phyloP scores from a whole-genome alignment of 768 basidiomycete genomes.

The Hydnum rufescens region DNA sequence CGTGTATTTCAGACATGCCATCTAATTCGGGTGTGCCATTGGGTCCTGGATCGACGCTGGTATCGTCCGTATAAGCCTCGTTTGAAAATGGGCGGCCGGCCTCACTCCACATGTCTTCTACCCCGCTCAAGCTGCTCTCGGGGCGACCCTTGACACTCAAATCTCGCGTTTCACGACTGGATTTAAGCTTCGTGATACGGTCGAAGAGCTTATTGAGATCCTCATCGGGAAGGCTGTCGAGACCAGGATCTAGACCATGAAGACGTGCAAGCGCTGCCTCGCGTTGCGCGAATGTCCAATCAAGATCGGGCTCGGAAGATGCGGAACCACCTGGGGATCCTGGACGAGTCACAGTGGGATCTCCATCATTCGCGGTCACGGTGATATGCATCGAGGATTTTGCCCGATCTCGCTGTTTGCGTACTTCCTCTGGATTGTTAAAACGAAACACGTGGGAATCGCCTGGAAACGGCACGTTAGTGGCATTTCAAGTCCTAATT shows the following conservation, averaged over 20 bases:
- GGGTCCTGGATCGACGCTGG: slow-evolving; percentile 50
- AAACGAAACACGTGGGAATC: slow-evolving; percentile 97
- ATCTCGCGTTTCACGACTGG: slow-evolving; percentile 30
- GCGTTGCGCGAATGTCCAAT: slow-evolving; percentile 94
- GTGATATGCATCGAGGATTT: slow-evolving; percentile 50
- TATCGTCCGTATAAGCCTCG: slow-evolving; percentile 71
- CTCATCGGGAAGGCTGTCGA: slow-evolving; percentile 86
- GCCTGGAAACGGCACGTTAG: slow-evolving; percentile 25
- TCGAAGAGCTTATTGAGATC: slow-evolving; percentile 88
- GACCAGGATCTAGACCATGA: slow-evolving; percentile 60
- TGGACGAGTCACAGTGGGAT: slow-evolving; percentile 23
- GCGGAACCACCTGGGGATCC: slow-evolving; percentile 52
- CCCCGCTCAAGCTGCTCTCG: slow-evolving; percentile 43
- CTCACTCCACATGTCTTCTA: slow-evolving; percentile 78
- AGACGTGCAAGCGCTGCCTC: slow-evolving; percentile 81
- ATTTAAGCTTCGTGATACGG: slow-evolving; percentile 83
- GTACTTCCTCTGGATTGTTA: slow-evolving; percentile 88
- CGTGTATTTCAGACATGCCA: slow-evolving; percentile 46
- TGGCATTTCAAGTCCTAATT: too few relatives aligned
- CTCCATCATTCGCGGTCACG: slow-evolving; percentile 46
- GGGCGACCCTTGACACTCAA: slow-evolving; percentile 20
- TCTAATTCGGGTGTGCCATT: slow-evolving; percentile 45
- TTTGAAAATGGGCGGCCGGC: slow-evolving; percentile 60
- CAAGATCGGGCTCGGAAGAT: slow-evolving; percentile 48
- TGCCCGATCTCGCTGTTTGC: slow-evolving; percentile 68